Base-by-base conservation (phyloP, 805 yeast genomes). In the Metschnikowia santaceciliae region DNA sequence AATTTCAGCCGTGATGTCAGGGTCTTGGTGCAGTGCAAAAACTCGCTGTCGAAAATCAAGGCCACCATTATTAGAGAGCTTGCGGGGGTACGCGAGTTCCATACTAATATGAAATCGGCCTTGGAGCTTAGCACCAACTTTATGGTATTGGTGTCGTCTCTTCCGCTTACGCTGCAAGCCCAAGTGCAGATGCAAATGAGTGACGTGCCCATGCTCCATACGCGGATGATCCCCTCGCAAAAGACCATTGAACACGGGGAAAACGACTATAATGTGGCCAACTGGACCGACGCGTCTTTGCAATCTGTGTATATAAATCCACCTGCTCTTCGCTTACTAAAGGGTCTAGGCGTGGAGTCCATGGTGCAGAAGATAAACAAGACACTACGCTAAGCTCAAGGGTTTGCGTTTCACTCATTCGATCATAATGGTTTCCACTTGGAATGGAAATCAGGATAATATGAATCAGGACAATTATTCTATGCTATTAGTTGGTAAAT, bases 11-110 rank as follows among this genome's bases (percentile, higher is more conserved):
- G 62, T 14, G 72, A 71, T 41, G 69, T 77, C 6, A 66, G 67
- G 43, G 63, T 79, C 2, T 66, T 79, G 51, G 81, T 80, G 4
- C 86, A 82, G 59, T 82, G 86, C 61, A 81, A 82, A 54, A 75
- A 80, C 59, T 71, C 75, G 57, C 63, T 64, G 26, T 62, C 65
- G 3, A 71, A 74, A 47, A 69, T 81, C 33, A 72, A 70, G 49
- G 79, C 85, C 13, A 64, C 69, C 36, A 62, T 72, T 42, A 64
- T 82, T 1, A 69, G 87, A 41, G 86, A 82, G 57, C 59, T 81
- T 32, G 71, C 74, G 6, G 87, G 86, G 1, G 77, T 80, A 2
- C 77, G 77, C 57, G 60, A 67, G 46, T 70, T 60, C 54, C 72
- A 74, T 56, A 67, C 71, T 19, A 57, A 58, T 38, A 54, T 54